Evolutionary conservation across 495 filamentous ascomycete genomes (phyloP).

Genomic region (Penicillium lagena): DNA sequence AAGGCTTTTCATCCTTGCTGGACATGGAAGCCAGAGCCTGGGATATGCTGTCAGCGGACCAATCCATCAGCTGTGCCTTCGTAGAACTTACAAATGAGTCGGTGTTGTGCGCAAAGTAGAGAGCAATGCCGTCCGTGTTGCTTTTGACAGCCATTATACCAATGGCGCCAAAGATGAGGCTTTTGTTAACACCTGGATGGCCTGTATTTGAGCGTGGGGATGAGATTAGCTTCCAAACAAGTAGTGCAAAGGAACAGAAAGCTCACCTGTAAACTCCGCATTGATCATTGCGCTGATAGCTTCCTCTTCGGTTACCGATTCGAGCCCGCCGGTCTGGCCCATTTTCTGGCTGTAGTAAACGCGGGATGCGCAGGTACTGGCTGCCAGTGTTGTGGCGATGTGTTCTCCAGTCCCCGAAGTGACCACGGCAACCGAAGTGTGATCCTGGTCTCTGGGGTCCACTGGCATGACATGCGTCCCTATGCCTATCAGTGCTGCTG

Average conservation of each 20-base stretch:
- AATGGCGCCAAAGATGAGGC: conserved; percentile 68
- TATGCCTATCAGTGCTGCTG: conserved; percentile 85
- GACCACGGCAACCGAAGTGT: conserved; percentile 64
- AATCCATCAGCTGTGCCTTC: neutral
- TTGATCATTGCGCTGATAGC: conserved; percentile 66
- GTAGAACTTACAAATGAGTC: conserved; percentile 66
- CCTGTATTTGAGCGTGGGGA: conserved; percentile 20
- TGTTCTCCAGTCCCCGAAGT: conserved; percentile 96
- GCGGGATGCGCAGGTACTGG: conserved; percentile 68
- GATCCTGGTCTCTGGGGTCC: conserved; percentile 53
- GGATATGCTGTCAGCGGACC: conserved; percentile 7
- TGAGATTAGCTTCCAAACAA: conserved; percentile 10
- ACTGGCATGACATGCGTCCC: conserved; percentile 80
- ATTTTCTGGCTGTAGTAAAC: conserved; percentile 62
- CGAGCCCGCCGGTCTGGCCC: conserved; percentile 51
- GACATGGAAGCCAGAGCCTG: conserved; percentile 82
- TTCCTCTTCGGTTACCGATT: conserved; percentile 61
- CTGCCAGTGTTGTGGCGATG: conserved; percentile 87
- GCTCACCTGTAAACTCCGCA: conserved; percentile 69
- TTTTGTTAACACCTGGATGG: conserved; percentile 69
- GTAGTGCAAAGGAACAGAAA: neutral
- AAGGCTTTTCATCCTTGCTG: conserved; percentile 60
- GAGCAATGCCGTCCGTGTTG: conserved; percentile 56
- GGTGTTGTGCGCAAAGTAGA: conserved; percentile 90
- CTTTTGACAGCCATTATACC: conserved; percentile 82